A percentile compares a stretch with the other conserved stretches of the same genome.
Evolutionary conservation across 2,329 filamentous ascomycete species (phyloP).

Genomic region (Botrytis galanthina): DNA sequence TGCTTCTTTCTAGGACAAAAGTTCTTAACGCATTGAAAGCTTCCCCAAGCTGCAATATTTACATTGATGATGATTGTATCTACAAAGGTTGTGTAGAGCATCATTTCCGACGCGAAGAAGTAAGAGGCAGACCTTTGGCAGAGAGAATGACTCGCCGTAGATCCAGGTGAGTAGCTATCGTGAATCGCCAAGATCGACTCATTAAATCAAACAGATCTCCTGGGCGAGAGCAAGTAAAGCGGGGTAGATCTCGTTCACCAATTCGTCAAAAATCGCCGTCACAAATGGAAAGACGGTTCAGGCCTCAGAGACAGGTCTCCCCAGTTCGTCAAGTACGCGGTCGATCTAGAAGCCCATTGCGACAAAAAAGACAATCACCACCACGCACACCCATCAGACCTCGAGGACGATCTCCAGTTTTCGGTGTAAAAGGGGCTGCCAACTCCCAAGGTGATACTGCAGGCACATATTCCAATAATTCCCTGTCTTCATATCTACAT

Average conservation of each 20-base stretch:
- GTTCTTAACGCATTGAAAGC: conserved; percentile 29
- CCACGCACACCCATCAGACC: neutral
- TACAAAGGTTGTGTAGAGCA: conserved; percentile 27
- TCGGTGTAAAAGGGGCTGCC: neutral
- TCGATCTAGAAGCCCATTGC: conserved; percentile 9
- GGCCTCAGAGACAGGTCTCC: conserved; percentile 10
- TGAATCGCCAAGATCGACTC: neutral
- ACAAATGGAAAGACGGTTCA: neutral
- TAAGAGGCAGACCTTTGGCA: conserved; percentile 22
- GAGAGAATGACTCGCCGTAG: conserved; percentile 22
- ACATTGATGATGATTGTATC: conserved; percentile 28
- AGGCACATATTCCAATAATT: neutral
- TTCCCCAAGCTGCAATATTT: conserved; percentile 31
- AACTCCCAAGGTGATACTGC: neutral
- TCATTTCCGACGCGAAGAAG: conserved; percentile 22
- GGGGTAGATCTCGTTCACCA: conserved; percentile 9
- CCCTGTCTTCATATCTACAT: neutral
- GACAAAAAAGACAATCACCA: conserved; percentile 12
- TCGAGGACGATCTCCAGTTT: conserved; percentile 14
- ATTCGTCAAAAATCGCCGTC: conserved; percentile 20
- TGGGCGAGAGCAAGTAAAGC: neutral
- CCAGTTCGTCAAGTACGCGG: neutral
- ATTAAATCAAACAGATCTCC: conserved; percentile 13
- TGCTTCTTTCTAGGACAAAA: conserved; percentile 17
- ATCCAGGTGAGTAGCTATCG: conserved; percentile 2